Evolutionary conservation across 129 eudicot genomes (phyloP).

Genomic region (Rutidosis leptorrhynchoides): DNA sequence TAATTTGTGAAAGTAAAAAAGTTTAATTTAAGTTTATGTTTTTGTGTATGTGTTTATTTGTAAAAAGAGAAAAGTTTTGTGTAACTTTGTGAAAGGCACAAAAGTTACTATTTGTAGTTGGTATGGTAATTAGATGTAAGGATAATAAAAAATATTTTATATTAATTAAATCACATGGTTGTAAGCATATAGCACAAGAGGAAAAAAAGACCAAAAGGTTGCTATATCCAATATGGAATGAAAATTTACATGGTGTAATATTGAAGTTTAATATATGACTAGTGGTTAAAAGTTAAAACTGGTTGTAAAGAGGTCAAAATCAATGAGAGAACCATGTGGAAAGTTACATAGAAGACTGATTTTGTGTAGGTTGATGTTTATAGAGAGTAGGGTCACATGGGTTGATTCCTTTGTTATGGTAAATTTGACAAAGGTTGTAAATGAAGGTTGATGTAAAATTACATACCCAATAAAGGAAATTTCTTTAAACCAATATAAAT

Average conservation of each 20-base stretch:
- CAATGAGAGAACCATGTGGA: conserved; percentile 34
- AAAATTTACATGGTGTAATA: neutral
- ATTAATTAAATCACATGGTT: conserved; percentile 15
- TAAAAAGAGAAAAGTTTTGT: no score
- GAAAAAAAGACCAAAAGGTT: conserved; percentile 19
- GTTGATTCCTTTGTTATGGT: conserved; percentile 34
- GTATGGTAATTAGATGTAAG: no score
- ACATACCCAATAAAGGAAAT: conserved; percentile 27
- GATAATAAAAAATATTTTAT: conserved; percentile 9
- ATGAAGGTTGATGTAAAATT: conserved; percentile 16
- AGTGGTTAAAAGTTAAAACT: neutral
- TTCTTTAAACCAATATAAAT: conserved; percentile 1
- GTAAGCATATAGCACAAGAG: conserved; percentile 26
- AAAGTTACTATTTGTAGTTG: no score
- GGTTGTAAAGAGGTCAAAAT: conserved; percentile 30
- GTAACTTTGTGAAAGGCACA: no score
- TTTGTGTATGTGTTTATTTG: no score
- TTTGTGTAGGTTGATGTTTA: conserved; percentile 18
- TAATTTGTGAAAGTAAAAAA: no score
- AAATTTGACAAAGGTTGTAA: conserved; percentile 34
- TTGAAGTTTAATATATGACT: conserved; percentile 8
- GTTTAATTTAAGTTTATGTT: no score
- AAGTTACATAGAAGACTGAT: conserved; percentile 30
- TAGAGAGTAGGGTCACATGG: conserved; percentile 32
- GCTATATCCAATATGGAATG: neutral